Percentiles rank a stretch among this genome's conserved stretches.
Conservation (phyloP, 805 yeast genomes). For the Teunomyces atbi region DNA sequence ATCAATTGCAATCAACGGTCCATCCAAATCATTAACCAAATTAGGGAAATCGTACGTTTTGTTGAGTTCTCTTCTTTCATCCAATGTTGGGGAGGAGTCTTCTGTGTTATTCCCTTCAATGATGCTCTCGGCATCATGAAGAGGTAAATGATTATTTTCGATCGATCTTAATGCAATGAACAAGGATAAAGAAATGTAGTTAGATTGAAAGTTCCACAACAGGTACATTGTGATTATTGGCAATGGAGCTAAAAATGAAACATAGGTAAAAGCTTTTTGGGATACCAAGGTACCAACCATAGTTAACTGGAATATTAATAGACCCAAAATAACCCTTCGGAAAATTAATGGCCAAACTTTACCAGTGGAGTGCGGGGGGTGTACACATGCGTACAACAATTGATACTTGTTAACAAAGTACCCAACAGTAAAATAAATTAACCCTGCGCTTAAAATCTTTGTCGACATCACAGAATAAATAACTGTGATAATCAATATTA, state of each 20-base stretch:
- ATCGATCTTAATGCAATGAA: slow-evolving; percentile 88
- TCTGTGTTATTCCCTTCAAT: not conserved
- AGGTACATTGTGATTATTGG: slow-evolving; percentile 66
- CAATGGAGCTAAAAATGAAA: slow-evolving; percentile 70
- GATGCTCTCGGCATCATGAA: slow-evolving; percentile 18
- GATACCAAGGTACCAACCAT: slow-evolving; percentile 89
- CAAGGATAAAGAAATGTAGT: slow-evolving; percentile 74
- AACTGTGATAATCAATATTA: slow-evolving; percentile 79
- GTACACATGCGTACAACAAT: slow-evolving; percentile 84
- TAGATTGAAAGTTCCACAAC: slow-evolving; percentile 77
- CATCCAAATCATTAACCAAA: slow-evolving; percentile 67
- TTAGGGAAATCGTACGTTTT: slow-evolving; percentile 79
- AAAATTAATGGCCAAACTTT: slow-evolving; percentile 92
- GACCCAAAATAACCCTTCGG: slow-evolving; percentile 77
- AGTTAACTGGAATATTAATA: slow-evolving; percentile 81
- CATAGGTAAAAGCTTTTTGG: slow-evolving; percentile 74
- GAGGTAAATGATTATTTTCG: slow-evolving; percentile 40
- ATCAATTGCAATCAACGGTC: slow-evolving; percentile 79
- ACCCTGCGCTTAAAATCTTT: slow-evolving; percentile 79
- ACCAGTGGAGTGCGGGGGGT: slow-evolving; percentile 96
- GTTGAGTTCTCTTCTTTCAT: slow-evolving; percentile 71
- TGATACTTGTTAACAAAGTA: slow-evolving; percentile 90
- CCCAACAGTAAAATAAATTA: slow-evolving; percentile 80
- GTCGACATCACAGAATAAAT: slow-evolving; percentile 89
- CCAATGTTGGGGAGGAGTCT: slow-evolving; percentile 54